Base-by-base conservation (phyloP, 2,329 filamentous ascomycete species). In the Xylariomycetidae sp. region DNA sequence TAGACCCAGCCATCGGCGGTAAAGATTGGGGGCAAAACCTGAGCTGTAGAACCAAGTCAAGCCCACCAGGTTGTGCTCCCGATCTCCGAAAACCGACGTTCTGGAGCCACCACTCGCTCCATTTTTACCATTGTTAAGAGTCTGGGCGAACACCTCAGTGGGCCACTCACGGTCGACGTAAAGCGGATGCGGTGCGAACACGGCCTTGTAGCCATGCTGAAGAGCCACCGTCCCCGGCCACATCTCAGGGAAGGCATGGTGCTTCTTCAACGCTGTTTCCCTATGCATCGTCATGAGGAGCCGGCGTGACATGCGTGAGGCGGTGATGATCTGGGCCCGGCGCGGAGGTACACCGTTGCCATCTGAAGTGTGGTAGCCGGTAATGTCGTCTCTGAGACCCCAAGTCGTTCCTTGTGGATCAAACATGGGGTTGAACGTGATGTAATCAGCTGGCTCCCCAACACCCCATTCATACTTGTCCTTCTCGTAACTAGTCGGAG, bases 191-290 rank as follows among this genome's bases (percentile, higher is more conserved):
- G 90, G 90, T 12, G 36, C 37, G 22, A 38, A 48, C 8, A 48
- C 45, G 20, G 38, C 45, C 35, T 48, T 48, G 25, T 36, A 38
- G 19, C 45, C 45, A 56, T 95, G 89, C 39, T 95, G 89, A 8
- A 96, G 71, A 2, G 89, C 85, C 1, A 85, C 79, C 0, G 85
- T 92, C 1, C 82, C 82, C 0, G 89, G 86, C 87, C 87, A 95
- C 89, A 95, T 95, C 60, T 96, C 90, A 0, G 88, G 85, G 57
- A 94, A 94, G 66, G 92, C 93, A 44, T 85, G 85, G 59, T 93
- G 85, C 49, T 88, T 89, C 53, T 82, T 81, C 50, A 85, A 74
- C 19, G 80, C 78, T 4, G 89, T 95, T 65, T 95, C 88, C 35
- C 79, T 75, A 65, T 96, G 90, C 90, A 96, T 96, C 13, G 82